Evolutionary conservation across 2,329 filamentous ascomycete genomes (phyloP), one percentile per base, ranked within the genome.

Genomic region (Huntiella abstrusa): DNA sequence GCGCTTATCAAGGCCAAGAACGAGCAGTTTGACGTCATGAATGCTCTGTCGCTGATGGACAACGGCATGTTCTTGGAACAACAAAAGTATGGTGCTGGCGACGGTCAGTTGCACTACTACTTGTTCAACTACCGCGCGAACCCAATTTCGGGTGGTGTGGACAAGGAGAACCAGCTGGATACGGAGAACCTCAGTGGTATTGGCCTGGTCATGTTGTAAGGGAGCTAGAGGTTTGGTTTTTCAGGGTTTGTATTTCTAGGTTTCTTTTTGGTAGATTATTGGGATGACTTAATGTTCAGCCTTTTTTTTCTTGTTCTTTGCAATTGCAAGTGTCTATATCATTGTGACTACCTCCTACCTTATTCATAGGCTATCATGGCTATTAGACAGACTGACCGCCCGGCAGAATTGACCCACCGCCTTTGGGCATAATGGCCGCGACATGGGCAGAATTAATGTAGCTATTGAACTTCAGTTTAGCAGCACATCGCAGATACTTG

Each of bases 71-170:
- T 98, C 72, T 70, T 98, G 4, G 80, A 88, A 58, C 73, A 95
- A 54, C 84, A 95, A 58, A 93, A 93, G 62, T 98, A 95, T 56
- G 91, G 88, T 39, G 79, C 82, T 4, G 91, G 91, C 32, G 91
- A 98, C 60, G 91, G 91, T 41, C 85, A 91, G 60, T 69, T 98
- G 55, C 86, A 98, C 62, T 98, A 87, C 65, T 98, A 98, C 62
- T 69, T 98, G 32, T 98, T 92, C 71, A 98, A 98, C 64, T 98
- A 95, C 68, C 77, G 85, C 48, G 83, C 85, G 10, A 78, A 83
- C 50, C 77, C 79, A n/a, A 81, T 98, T 56, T 67, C 75, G 1
- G 87, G 91, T 42, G 91, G 91, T 16, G 77, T 96, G 38, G 78
- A 95, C 60, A 71, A 72, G 56, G 75, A 72, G 57, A 93, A 92